Percentiles rank a stretch among this genome's conserved stretches.
phyloP scores from a whole-genome alignment of 805 yeast species.

The Zygosaccharomyces kombuchaensis region DNA sequence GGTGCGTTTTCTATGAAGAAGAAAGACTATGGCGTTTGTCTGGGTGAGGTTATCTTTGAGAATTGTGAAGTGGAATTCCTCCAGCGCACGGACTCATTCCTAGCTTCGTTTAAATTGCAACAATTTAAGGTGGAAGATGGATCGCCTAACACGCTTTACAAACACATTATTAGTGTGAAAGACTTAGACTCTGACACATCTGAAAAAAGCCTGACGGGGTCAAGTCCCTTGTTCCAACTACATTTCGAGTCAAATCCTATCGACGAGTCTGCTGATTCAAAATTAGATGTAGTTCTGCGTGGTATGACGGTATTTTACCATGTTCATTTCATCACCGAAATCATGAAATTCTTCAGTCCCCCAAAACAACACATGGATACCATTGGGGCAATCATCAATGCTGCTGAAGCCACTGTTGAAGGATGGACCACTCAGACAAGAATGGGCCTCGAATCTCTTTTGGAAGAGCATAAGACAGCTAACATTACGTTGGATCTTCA shows the following conservation, averaged over 20 bases:
- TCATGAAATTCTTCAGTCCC: slow-evolving; percentile 75
- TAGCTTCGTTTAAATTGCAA: slow-evolving; percentile 66
- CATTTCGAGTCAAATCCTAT: slow-evolving; percentile 84
- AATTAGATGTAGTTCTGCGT: slow-evolving; percentile 63
- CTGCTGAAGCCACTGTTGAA: slow-evolving; percentile 92
- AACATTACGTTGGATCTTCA: slow-evolving; percentile 84
- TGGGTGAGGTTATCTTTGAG: slow-evolving; percentile 79
- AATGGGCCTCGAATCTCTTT: slow-evolving; percentile 85
- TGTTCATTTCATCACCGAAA: slow-evolving; percentile 72
- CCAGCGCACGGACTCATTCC: slow-evolving; percentile 75
- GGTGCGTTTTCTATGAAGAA: slow-evolving; percentile 68
- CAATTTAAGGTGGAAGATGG: slow-evolving; percentile 88
- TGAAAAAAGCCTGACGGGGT: slow-evolving; percentile 28
- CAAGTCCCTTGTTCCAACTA: slow-evolving; percentile 73
- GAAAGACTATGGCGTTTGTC: slow-evolving; percentile 35
- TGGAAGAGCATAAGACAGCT: slow-evolving; percentile 90
- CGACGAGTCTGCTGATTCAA: slow-evolving; percentile 78
- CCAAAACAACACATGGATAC: slow-evolving; percentile 84
- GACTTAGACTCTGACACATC: slow-evolving; percentile 42
- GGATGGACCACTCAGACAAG: slow-evolving; percentile 87
- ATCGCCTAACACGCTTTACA: slow-evolving; percentile 70
- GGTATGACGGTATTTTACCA: slow-evolving; percentile 90
- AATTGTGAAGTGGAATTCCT: slow-evolving; percentile 70
- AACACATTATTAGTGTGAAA: slow-evolving; percentile 82
- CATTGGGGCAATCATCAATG: slow-evolving; percentile 82